phyloP scores from a whole-genome alignment of 1,284 basidiomycete species.

The Ceratobasidium theobromae region DNA sequence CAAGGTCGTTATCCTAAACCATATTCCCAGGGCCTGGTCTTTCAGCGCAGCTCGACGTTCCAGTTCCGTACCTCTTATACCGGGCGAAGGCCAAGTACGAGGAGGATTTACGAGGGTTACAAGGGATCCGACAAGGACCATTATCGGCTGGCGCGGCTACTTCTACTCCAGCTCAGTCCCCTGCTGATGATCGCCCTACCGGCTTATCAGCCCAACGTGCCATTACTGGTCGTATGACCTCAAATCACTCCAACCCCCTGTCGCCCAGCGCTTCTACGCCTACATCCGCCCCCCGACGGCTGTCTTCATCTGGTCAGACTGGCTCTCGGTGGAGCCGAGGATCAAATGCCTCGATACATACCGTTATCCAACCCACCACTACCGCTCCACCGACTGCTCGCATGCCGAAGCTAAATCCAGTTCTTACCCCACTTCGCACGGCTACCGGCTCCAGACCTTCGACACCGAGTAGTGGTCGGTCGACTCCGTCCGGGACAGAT shows the following conservation, averaged over 20 bases:
- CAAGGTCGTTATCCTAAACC: not conserved
- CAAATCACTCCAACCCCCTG: not conserved
- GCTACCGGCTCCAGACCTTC: slow-evolving; percentile 49
- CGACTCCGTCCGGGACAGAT: slow-evolving; percentile 24
- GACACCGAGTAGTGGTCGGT: slow-evolving; percentile 49
- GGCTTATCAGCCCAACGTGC: not conserved
- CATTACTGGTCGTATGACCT: not conserved
- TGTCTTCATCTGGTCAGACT: slow-evolving; percentile 2
- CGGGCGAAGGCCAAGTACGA: slow-evolving; percentile 76
- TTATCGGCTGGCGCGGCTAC: not conserved
- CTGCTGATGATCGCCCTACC: not conserved
- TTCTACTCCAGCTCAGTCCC: not conserved
- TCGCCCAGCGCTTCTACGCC: slow-evolving; percentile 27
- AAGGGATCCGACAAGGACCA: slow-evolving; percentile 60
- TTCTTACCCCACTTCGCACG: slow-evolving; percentile 53
- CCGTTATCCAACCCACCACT: slow-evolving; percentile 66
- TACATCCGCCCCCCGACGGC: slow-evolving; percentile 19
- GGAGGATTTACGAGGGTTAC: slow-evolving; percentile 73
- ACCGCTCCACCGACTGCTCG: slow-evolving; percentile 50
- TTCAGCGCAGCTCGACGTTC: slow-evolving; percentile 72
- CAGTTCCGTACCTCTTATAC: slow-evolving; percentile 76
- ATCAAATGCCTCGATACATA: slow-evolving; percentile 41
- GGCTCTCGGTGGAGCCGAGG: slow-evolving; percentile 8
- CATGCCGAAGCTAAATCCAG: slow-evolving; percentile 42
- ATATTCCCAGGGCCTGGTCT: slow-evolving; percentile 69